Percentiles rank a stretch among this genome's conserved stretches.
Conservation (phyloP, 306 rosid species). For the barrel medic (Medicago truncatula) region MtrunA17r5.0-ANR NC_053045.1:60918001-60918500, state of each 20-base stretch:
- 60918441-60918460: conserved; percentile 21
- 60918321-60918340: conserved; percentile 46
- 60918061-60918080: no score
- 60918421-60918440: conserved; percentile 91
- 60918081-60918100: no score
- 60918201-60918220: not conserved
- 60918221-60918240: conserved; percentile 24
- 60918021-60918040: no score
- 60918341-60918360: conserved; percentile 43
- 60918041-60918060: no score
- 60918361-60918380: conserved; percentile 45
- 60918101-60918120: no score
- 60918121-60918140: not conserved
- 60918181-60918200: not conserved
- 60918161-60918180: not conserved
- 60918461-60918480: not conserved
- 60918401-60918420: conserved; percentile 94
- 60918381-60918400: conserved; percentile 87
- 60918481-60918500: not conserved
- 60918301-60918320: conserved; percentile 53
- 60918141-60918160: not conserved
- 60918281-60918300: conserved; percentile 25
- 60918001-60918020: no score
- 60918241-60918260: conserved; percentile 1
- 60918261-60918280: conserved; percentile 3